Evolutionary conservation across 2,329 filamentous ascomycete genomes (phyloP), one percentile per base, ranked within the genome.

Genomic region (Lasiodiplodia sp.): DNA sequence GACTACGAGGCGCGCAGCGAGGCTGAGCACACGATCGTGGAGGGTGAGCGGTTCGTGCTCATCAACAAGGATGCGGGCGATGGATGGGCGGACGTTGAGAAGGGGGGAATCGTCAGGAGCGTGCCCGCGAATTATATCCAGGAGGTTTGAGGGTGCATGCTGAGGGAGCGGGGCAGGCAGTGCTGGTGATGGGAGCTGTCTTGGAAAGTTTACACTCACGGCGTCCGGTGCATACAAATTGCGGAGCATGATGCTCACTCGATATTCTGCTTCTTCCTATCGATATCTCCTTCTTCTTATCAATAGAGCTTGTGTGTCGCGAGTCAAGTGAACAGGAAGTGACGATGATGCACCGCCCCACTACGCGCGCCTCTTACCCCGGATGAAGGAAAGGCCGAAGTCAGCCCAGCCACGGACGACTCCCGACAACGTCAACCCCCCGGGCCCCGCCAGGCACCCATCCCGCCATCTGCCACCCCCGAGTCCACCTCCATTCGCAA

Each of bases 21-120:
- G 6, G 87, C 89, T 8, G 96, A 99, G 81, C 94, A 95, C 79
- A 93, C 87, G 75, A 99, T 99, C 93, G 79, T 79, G 0, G 95
- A 97, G 80, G 96, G 96, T 0, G 96, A 99, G 80, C 87, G 90
- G 64, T 96, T 99, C 75, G 94, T 99, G 49, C 84, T 99, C 38
- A 89, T 97, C 70, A 94, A 90, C 75, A 90, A 92, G 68, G 95
- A 98, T 77, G 87, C 90, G 0, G 96, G 96, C 1, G 96, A 98
- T 82, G 96, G 96, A 0, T 99, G 96, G 96, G 93, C 91, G 34
- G 96, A 98, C 82, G 96, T 99, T 21, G 96, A 98, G 83, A 94
- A 93, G 80, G 94, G 93, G 21, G 94, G 94, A 1, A 84, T 90
- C 51, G 93, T 90, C 60, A 94, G 90, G 77, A 97, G 94, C 78